phyloP scores from a whole-genome alignment of 164 flowering plant species.

The Taxillus chinensis region DNA sequence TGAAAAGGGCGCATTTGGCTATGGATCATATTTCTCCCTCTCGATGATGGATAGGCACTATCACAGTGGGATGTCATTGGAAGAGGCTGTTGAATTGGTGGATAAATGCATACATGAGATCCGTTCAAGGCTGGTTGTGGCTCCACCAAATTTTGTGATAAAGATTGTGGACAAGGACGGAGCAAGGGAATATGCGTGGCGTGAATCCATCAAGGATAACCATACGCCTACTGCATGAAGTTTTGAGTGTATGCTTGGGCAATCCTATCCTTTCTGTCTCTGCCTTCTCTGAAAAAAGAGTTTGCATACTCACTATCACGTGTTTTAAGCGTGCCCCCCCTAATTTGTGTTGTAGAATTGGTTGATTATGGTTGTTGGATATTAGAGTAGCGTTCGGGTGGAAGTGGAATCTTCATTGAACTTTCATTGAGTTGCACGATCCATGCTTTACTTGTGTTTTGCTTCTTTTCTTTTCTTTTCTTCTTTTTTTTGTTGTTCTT shows the following conservation, averaged over 20 bases:
- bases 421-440: too few relatives aligned
- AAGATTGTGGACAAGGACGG: conserved; percentile 96
- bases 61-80: conserved; percentile 75
- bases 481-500: too few relatives aligned
- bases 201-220: conserved; percentile 54
- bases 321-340: too few relatives aligned
- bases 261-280: background rate
- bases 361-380: too few relatives aligned
- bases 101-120: conserved; percentile 88
- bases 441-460: too few relatives aligned
- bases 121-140: conserved; percentile 77
- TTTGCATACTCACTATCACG: too few relatives aligned
- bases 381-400: too few relatives aligned
- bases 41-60: conserved; percentile 94
- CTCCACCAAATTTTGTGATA: conserved; percentile 94
- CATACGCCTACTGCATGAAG: conserved; percentile 24
- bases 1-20: conserved; percentile 94
- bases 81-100: conserved; percentile 81
- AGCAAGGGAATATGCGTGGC: conserved; percentile 87
- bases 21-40: conserved; percentile 83
- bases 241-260: background rate
- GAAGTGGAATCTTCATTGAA: too few relatives aligned
- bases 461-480: too few relatives aligned
- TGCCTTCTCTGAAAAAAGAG: too few relatives aligned
- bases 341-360: too few relatives aligned